phyloP scores from a whole-genome alignment of 208 protist species.

The Wallacemonas rigidus region DNA sequence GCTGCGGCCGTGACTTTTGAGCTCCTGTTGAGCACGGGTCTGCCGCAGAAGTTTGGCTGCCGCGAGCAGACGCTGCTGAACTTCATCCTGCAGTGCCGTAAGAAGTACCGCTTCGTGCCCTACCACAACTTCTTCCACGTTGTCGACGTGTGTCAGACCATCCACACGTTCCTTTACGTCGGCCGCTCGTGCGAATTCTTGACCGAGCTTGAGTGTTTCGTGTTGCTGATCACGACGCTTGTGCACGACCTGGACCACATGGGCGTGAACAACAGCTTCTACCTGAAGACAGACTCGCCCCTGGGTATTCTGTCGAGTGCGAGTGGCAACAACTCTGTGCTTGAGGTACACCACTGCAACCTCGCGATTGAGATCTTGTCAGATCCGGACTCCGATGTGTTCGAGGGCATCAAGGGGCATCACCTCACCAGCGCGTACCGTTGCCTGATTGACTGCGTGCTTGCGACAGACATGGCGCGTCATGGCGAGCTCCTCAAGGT shows the following conservation, averaged over 20 bases:
- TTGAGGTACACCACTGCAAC: constrained; percentile 90
- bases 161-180: constrained; percentile 56
- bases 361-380: constrained; percentile 85
- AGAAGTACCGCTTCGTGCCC: constrained; percentile 80
- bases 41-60: constrained; percentile 80
- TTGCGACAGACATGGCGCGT: constrained; percentile 87
- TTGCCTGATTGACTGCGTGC: constrained; percentile 78
- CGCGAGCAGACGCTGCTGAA: constrained; percentile 67
- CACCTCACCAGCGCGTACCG: constrained; percentile 61
- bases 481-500: constrained; percentile 58
- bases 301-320: constrained; percentile 82
- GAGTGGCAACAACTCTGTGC: constrained; percentile 80
- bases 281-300: constrained; percentile 86
- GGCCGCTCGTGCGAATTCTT: too few relatives aligned
- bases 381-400: constrained; percentile 71
- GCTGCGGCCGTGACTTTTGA: constrained; percentile 52
- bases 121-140: constrained; percentile 92
- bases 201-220: constrained; percentile 75
- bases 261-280: constrained; percentile 92
- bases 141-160: constrained; percentile 81
- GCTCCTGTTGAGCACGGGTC: constrained; percentile 57
- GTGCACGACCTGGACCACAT: constrained; percentile 78
- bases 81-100: constrained; percentile 81
- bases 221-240: constrained; percentile 76
- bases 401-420: constrained; percentile 51